Evolutionary conservation across 768 basidiomycete species (phyloP).

Genomic region (Lentinula sp.): DNA sequence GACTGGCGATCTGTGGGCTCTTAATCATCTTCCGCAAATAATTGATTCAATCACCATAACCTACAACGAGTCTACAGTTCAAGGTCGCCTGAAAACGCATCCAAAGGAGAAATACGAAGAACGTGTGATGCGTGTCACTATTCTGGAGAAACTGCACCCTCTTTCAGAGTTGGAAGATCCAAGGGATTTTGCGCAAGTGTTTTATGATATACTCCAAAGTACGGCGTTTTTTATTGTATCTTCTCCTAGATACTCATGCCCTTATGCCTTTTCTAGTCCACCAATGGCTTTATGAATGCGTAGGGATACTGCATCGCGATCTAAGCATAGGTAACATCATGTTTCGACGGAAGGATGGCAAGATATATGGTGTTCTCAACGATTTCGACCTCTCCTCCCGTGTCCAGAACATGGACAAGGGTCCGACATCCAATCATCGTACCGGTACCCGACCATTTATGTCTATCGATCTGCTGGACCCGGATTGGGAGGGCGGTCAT

Average conservation of each 20-base stretch:
- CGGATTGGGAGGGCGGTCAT: background rate
- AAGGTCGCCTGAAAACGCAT: too few species aligned
- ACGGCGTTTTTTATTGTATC: too few species aligned
- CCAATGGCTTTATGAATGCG: constrained; percentile 3
- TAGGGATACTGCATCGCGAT: constrained; percentile 10
- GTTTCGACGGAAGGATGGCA: constrained; percentile 9
- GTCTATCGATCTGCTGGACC: background rate
- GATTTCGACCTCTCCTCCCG: constrained; percentile 9
- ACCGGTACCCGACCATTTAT: constrained; percentile 4
- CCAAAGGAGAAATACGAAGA: too few species aligned
- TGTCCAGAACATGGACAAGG: background rate
- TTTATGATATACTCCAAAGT: too few species aligned
- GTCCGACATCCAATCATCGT: background rate
- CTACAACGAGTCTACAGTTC: too few species aligned
- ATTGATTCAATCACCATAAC: too few species aligned
- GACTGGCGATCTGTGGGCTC: too few species aligned
- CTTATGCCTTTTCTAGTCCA: background rate
- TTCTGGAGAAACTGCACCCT: background rate
- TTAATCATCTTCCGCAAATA: too few species aligned
- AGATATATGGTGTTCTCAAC: constrained; percentile 8
- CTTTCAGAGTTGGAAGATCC: too few species aligned
- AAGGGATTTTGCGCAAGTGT: too few species aligned
- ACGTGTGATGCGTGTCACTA: too few species aligned
- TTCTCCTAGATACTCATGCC: background rate
- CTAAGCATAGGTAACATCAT: constrained; percentile 11